phyloP scores from a whole-genome alignment of 805 yeast genomes.

The Saturnispora quitensis region DNA sequence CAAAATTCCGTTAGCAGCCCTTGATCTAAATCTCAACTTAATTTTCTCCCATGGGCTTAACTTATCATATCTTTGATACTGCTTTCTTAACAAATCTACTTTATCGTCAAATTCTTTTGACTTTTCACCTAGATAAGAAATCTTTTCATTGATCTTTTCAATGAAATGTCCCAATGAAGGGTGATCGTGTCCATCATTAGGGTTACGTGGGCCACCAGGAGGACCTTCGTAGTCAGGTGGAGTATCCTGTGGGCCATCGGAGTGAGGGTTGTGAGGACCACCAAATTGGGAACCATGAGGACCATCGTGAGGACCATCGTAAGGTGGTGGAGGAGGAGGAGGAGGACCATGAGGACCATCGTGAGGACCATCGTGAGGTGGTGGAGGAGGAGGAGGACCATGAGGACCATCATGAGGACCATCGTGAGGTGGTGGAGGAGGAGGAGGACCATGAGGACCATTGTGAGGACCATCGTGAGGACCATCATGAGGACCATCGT shows the following conservation, averaged over 20 bases:
- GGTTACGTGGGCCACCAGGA: background rate
- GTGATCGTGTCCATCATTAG: background rate
- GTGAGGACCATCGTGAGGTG: background rate
- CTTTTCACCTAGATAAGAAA: conserved; percentile 19
- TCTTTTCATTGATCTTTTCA: conserved; percentile 20
- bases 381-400: background rate
- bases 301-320: background rate
- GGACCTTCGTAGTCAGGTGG: background rate
- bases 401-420: background rate
- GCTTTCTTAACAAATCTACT: conserved; percentile 15
- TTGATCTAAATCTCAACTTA: conserved; percentile 19
- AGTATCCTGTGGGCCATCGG: too few relatives aligned
- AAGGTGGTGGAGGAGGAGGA: too few relatives aligned
- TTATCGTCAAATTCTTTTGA: conserved; percentile 23
- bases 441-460: background rate
- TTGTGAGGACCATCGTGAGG: background rate
- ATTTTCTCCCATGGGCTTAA: conserved; percentile 22
- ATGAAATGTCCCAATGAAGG: conserved; percentile 18
- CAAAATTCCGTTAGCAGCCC: conserved; percentile 31
- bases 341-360: background rate
- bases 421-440: background rate
- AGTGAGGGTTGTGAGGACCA: background rate
- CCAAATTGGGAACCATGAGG: background rate
- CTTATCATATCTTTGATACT: conserved; percentile 18
- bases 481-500: background rate